Base-by-base conservation (phyloP, 106 monocot species). In the Alisma plantagoaquatica region DNA sequence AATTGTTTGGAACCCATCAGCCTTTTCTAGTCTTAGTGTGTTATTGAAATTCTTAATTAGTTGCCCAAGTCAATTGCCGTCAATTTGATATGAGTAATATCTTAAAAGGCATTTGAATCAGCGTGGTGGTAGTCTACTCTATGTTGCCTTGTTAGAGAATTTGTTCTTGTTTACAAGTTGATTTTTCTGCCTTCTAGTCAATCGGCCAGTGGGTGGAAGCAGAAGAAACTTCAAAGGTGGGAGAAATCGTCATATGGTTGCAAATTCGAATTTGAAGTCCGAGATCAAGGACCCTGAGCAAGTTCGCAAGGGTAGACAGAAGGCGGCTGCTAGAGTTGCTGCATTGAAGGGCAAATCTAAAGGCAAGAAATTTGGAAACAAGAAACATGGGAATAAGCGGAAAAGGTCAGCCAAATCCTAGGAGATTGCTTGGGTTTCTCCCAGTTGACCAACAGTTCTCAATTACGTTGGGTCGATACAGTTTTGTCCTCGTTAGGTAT, bases 231-330 rank as follows among this genome's bases (percentile, higher is more conserved):
- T 70, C 32, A 65, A 54, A 41, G 78, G 72, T 1, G 57, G 69
- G 23, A 64, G 16, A 19, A 59, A 29, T 11, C 46, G 73, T 0
- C 21, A 45, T 33, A 63, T 63, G 0, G 26, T 87, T 44, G 83
- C 87, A 1, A 93, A 93, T 60, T 75, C 87, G 6, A 66, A 77
- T 31, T 74, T 77, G 17, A 70, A 61, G 27, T 80, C 83, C 27
- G 93, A 93, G 66, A 63, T 93, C 14, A 83, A 60, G 70, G 51
- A 83, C 57, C 69, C 74, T 10, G 83, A 94, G 24, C 93, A 94
- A 77, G 75, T 94, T 61, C 71, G 80, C 15, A 87, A 87, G 70
- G 60, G 50, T 3, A 87, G 93, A 43, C 93, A 94, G 68, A 71
- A 83, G 58, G 80, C 87, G 52, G 87, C 75, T 3, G 69, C 17